phyloP scores from a whole-genome alignment of 495 filamentous ascomycete genomes.

The Aspergillus panamensis region DNA sequence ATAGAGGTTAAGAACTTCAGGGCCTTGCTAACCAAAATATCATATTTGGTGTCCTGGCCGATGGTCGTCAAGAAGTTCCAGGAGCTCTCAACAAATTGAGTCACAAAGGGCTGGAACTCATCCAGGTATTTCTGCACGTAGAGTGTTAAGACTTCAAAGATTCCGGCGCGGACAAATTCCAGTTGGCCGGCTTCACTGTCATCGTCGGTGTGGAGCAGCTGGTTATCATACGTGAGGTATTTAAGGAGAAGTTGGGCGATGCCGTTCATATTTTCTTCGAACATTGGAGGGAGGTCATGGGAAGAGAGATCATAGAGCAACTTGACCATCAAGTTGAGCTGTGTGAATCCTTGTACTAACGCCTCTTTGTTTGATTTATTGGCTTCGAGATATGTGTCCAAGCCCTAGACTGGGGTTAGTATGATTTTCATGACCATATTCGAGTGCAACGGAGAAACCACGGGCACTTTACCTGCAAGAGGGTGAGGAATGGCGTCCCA shows the following conservation, averaged over 20 bases:
- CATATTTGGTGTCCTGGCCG: slow-evolving; percentile 85
- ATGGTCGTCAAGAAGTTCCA: slow-evolving; percentile 87
- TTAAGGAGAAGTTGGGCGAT: slow-evolving; percentile 82
- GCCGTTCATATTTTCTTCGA: slow-evolving; percentile 75
- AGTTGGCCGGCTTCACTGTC: slow-evolving; percentile 80
- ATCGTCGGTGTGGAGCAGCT: slow-evolving; percentile 73
- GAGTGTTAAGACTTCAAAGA: slow-evolving; percentile 82
- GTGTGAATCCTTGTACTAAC: slow-evolving; percentile 71
- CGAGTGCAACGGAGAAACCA: slow-evolving; percentile 19
- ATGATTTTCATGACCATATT: not conserved
- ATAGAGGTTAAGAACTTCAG: slow-evolving; percentile 92
- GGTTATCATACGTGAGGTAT: slow-evolving; percentile 86
- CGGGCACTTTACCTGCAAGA: slow-evolving; percentile 57
- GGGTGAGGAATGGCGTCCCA: slow-evolving; percentile 69
- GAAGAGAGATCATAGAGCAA: slow-evolving; percentile 93
- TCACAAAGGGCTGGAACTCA: slow-evolving; percentile 73
- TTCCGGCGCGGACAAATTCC: slow-evolving; percentile 84
- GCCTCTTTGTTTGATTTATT: slow-evolving; percentile 69
- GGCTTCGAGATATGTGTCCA: slow-evolving; percentile 72
- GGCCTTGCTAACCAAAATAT: slow-evolving; percentile 91
- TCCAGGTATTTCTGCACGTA: slow-evolving; percentile 94
- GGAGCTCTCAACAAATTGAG: slow-evolving; percentile 78
- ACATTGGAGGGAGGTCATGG: slow-evolving; percentile 91
- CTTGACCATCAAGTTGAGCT: slow-evolving; percentile 82
- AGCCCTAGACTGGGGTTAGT: slow-evolving; percentile 48